Base-by-base conservation (phyloP, 2,329 filamentous ascomycete species). In the Bretziella fagacearum region DNA sequence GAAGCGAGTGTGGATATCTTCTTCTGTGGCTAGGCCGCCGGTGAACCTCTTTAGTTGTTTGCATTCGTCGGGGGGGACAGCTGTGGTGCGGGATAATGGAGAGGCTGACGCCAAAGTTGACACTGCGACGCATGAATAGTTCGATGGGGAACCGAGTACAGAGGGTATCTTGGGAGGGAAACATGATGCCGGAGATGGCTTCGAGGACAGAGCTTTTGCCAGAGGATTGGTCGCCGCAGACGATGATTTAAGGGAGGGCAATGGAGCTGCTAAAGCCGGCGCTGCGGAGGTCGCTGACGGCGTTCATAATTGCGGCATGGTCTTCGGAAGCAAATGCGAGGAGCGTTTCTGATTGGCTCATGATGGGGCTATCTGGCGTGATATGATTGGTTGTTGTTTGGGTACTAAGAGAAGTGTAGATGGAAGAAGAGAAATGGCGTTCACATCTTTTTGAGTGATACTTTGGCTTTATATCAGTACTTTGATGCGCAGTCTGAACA, bases 181-280 rank as follows among this genome's bases (percentile, higher is more conserved):
- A 57, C 10, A 50, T 48, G 8, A 56, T 48, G 8, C 48, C 52
- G 0, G 54, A 54, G 20, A 56, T 52, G 1, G 51, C 51, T 30
- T 54, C 52, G 18, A 56, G 43, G 3, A 56, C 55, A 5, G 55
- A 55, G 49, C 53, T 56, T 36, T 56, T 56, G 10, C 54, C 55
- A 6, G 51, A 46, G 6, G 54, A 56, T 32, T 55, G 54, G 36
- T 54, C 51, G 6, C 55, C 55, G 29, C 53, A 55, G 22, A 55
- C 53, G 7, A 54, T 52, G 8, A 56, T 44, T 44, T 54, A 50
- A 4, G 54, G 54, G 3, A 55, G 37, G 7, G 46, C 36, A 15
- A 55, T 47, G 17, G 52, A 25, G 20, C 53, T 47, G 6, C 50
- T 40, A 25, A 55, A 42, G 4, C 53, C 53, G 22, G 48, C 44